Conservation (phyloP, 2,329 filamentous ascomycete species). For the Cyphellophora europaea region DNA sequence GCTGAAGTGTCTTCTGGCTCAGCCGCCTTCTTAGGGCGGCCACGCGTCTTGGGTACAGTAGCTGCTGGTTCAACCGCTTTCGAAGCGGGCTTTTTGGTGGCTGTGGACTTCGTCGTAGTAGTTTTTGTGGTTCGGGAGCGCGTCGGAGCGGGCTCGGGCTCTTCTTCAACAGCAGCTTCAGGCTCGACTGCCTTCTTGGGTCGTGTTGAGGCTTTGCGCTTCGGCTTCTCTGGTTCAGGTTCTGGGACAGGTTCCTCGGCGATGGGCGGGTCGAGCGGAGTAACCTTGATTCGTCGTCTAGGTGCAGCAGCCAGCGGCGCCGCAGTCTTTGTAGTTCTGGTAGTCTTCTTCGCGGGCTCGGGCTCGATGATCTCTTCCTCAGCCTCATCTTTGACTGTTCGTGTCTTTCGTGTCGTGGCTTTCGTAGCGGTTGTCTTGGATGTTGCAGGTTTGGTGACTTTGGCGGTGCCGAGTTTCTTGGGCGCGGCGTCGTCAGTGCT, state of each 20-base stretch:
- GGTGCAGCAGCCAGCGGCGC: slow-evolving; percentile 15
- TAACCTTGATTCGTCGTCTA: slow-evolving; percentile 18
- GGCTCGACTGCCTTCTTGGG: slow-evolving; percentile 9
- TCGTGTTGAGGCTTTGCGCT: slow-evolving; percentile 9
- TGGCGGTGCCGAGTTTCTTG: slow-evolving; percentile 11
- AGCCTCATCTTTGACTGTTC: slow-evolving; percentile 11
- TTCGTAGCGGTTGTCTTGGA: slow-evolving; percentile 11
- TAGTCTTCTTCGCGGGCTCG: slow-evolving; percentile 11
- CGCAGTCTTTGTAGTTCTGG: slow-evolving; percentile 3
- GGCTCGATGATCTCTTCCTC: slow-evolving; percentile 4
- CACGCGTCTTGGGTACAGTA: slow-evolving; percentile 17
- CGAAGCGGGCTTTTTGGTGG: slow-evolving; percentile 5
- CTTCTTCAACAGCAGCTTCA: slow-evolving; percentile 4
- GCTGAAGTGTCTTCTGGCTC: slow-evolving; percentile 4
- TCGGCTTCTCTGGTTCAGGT: slow-evolving; percentile 4
- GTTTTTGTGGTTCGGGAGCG: slow-evolving; percentile 6
- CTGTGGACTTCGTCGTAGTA: slow-evolving; percentile 2
- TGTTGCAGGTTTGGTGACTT: slow-evolving; percentile 13
- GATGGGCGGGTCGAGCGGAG: slow-evolving; percentile 9
- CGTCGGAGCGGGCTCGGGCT: slow-evolving; percentile 8
- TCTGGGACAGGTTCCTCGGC: slow-evolving; percentile 5
- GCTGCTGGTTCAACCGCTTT: slow-evolving; percentile 4
- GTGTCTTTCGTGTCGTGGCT: slow-evolving; percentile 13
- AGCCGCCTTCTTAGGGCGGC: slow-evolving; percentile 19
- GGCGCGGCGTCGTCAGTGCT: slow-evolving; percentile 7